phyloP scores from a whole-genome alignment of 371 early-diverging fungal species.

The Rhizopus microsporus region DNA sequence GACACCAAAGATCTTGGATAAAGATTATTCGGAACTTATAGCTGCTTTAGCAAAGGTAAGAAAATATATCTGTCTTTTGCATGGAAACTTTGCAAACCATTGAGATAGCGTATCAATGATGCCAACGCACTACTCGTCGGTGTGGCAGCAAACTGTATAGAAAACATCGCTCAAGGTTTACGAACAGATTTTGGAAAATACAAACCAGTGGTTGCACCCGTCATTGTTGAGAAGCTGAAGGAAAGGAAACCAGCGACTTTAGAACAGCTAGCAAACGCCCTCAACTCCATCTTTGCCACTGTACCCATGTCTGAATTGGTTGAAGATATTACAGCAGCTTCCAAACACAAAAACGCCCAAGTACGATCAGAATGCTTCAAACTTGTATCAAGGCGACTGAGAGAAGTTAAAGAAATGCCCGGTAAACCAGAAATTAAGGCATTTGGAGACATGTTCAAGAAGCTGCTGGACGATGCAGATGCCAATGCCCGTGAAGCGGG shows the following conservation, averaged over 20 bases:
- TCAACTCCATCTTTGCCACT: conserved; percentile 83
- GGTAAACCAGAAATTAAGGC: conserved; percentile 79
- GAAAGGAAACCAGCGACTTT: conserved; percentile 90
- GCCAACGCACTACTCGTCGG: conserved; percentile 85
- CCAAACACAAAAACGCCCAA: conserved; percentile 92
- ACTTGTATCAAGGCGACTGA: conserved; percentile 73
- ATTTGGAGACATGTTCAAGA: conserved; percentile 71
- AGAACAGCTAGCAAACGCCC: conserved; percentile 75
- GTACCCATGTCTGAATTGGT: conserved; percentile 62
- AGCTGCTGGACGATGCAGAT: conserved; percentile 85
- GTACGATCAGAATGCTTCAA: conserved; percentile 76
- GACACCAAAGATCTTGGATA: conserved; percentile 76
- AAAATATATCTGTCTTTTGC: conserved; percentile 2
- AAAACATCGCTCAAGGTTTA: conserved; percentile 81
- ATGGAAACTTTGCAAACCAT: neutral
- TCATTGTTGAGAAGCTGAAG: conserved; percentile 88
- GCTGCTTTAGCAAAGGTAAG: conserved; percentile 79
- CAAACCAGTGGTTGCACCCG: conserved; percentile 64
- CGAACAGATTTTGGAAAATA: conserved; percentile 79
- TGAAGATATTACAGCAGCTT: conserved; percentile 71
- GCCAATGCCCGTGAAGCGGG: conserved; percentile 85
- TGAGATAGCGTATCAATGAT: conserved; percentile 72
- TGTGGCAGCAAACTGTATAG: conserved; percentile 82
- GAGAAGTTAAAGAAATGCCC: conserved; percentile 66
- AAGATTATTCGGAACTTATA: conserved; percentile 81